Conservation (phyloP, 768 basidiomycete genomes). For the Pulveroboletus sp. region DNA sequence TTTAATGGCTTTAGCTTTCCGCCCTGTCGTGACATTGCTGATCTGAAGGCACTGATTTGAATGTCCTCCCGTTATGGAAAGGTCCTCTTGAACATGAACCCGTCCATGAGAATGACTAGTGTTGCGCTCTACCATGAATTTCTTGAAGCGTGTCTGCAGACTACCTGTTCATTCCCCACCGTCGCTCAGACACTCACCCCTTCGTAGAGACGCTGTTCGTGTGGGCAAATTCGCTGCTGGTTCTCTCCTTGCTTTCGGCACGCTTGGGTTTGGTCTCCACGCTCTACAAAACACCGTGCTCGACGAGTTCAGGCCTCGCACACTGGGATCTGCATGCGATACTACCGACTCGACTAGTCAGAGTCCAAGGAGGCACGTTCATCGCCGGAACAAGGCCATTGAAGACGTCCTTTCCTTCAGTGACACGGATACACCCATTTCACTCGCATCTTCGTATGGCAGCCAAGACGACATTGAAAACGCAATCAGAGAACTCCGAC, state of each 20-base stretch:
- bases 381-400: neutral
- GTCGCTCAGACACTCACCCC: no score
- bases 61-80: neutral
- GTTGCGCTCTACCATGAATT: neutral
- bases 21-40: slow-evolving; percentile 57
- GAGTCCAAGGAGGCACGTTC: neutral
- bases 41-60: no score
- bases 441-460: slow-evolving; percentile 38
- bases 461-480: slow-evolving; percentile 42
- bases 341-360: no score
- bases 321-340: neutral
- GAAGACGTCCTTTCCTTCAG: neutral
- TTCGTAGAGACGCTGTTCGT: slow-evolving; percentile 1
- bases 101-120: no score
- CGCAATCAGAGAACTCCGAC: slow-evolving; percentile 54
- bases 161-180: no score
- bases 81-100: no score
- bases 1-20: slow-evolving; percentile 88
- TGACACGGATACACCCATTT: neutral
- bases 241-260: slow-evolving; percentile 19
- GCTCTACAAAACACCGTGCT: slow-evolving; percentile 5
- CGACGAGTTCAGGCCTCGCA: neutral
- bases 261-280: slow-evolving; percentile 19
- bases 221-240: slow-evolving; percentile 15
- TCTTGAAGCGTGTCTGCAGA: no score